Evolutionary conservation across 1,284 basidiomycete genomes (phyloP).

Genomic region (Cystobasidium slooffiae): DNA sequence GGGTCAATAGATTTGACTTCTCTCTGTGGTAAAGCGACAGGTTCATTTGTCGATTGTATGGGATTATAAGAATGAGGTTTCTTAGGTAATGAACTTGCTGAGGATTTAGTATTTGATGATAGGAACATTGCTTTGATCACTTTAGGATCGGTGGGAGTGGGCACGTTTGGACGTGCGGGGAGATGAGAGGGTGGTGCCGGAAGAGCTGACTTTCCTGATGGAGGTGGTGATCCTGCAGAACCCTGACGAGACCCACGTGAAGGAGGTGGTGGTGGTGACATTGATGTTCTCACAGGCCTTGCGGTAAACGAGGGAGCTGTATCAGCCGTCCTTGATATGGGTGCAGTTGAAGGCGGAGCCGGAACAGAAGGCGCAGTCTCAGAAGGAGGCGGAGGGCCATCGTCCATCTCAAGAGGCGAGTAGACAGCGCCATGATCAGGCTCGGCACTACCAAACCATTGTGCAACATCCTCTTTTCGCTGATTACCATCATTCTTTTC

Average conservation of each 20-base stretch:
- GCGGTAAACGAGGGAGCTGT: neutral
- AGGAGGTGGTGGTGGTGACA: neutral
- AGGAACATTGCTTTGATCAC: slow-evolving; percentile 15
- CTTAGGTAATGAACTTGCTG: neutral
- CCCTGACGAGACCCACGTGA: neutral
- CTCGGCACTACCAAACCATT: slow-evolving; percentile 1
- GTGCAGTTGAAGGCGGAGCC: neutral
- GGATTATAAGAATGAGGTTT: neutral
- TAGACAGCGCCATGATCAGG: neutral
- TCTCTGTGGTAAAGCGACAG: slow-evolving; percentile 8
- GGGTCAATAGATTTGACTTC: slow-evolving; percentile 4
- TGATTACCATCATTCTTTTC: neutral
- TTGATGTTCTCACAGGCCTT: neutral
- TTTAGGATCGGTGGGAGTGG: neutral
- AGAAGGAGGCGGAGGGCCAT: neutral
- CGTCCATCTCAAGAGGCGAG: neutral
- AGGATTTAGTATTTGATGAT: slow-evolving; percentile 2
- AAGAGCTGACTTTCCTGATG: neutral
- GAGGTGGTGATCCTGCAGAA: neutral
- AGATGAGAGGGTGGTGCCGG: slow-evolving; percentile 13
- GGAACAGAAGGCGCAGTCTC: neutral
- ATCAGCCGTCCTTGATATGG: no score
- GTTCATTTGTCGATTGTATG: neutral
- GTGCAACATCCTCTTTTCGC: neutral
- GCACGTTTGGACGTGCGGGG: neutral